Conservation (phyloP, 345 rosid species). For the Mercurialis annua region DNA sequence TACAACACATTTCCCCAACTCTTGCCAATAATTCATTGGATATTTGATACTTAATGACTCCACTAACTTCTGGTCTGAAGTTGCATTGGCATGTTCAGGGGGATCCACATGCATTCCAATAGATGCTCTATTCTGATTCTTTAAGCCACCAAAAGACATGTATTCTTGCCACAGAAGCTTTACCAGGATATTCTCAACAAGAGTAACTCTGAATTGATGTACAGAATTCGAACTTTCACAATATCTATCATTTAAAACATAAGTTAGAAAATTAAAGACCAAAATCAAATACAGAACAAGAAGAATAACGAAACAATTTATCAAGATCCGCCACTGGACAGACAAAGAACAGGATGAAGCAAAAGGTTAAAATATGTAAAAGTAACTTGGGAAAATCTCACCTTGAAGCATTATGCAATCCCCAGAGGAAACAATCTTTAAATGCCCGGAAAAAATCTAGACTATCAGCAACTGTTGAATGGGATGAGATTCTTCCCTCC, state of each 20-base stretch:
- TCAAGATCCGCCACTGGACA: not conserved
- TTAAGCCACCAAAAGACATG: conserved; percentile 27
- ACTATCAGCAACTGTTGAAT: conserved; percentile 47
- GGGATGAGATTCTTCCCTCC: conserved; percentile 67
- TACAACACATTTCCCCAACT: conserved; percentile 76
- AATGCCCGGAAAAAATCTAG: conserved; percentile 59
- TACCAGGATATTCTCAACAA: conserved; percentile 58
- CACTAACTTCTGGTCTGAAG: conserved; percentile 32
- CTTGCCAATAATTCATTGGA: conserved; percentile 46
- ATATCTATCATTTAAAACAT: conserved; percentile 37
- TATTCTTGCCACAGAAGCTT: conserved; percentile 80
- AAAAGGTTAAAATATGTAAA: not conserved
- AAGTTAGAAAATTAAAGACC: not conserved
- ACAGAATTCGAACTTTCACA: conserved; percentile 47
- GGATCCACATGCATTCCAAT: conserved; percentile 27
- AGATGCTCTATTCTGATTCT: conserved; percentile 24
- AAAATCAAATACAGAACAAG: not conserved
- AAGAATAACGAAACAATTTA: not conserved
- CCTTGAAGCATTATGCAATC: conserved; percentile 68
- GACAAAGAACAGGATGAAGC: conserved; percentile 5
- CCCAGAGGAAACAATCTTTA: conserved; percentile 86
- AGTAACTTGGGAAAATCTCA: conserved; percentile 22
- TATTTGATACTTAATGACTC: conserved; percentile 34
- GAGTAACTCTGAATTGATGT: conserved; percentile 44
- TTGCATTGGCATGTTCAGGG: conserved; percentile 25